Evolutionary conservation across 2,329 filamentous ascomycete species (phyloP), one percentile per base, ranked within the genome.

Genomic region (Xylaria sp.): DNA sequence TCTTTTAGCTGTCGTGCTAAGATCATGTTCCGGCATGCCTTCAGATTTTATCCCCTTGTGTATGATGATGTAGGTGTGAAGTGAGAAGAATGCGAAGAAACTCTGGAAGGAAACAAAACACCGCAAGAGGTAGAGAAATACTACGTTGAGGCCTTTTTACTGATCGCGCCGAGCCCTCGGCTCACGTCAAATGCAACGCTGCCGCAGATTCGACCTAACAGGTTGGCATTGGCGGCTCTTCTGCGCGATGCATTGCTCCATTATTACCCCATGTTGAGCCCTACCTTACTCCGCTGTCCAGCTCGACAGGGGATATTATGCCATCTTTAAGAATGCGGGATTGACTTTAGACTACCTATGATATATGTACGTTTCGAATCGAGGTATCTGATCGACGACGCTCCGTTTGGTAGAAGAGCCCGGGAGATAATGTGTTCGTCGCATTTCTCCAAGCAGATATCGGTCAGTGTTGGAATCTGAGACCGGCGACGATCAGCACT

Each of bases 101-200:
- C 9, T 31, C 28, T 31, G 28, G 28, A 31, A 31, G 28, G 28
- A 31, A 31, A 31, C 4, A n/a, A 46, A 28, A 14, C 3, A 25
- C 14, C 9, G 3, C 11, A 15, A n/a, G 12, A 25, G 15, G 3
- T 4, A 21, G 21, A 12, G 19, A 46, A 12, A 11, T 46, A 28
- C 14, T 21, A 43, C 40, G 5, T 31, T 31, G 28, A 31, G 28
- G 28, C 28, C n/a, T 19, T 25, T 17, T 17, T 4, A 31, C 23
- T 15, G 28, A 47, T 7, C 9, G 17, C 3, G 17, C 45, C 42
- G 28, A 49, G 55, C 60, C 55, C 38, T 49, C 28, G 19, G 12
- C 42, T 62, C 43, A 17, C 60, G 42, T 54, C 14, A 38, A 38
- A 54, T 63, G 60, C 40, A 38, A 59, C 60, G 50, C 60, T 25